Evolutionary conservation across 2,329 filamentous ascomycete genomes (phyloP), one percentile per base, ranked within the genome.

Genomic region (Pezicula radicicola): DNA sequence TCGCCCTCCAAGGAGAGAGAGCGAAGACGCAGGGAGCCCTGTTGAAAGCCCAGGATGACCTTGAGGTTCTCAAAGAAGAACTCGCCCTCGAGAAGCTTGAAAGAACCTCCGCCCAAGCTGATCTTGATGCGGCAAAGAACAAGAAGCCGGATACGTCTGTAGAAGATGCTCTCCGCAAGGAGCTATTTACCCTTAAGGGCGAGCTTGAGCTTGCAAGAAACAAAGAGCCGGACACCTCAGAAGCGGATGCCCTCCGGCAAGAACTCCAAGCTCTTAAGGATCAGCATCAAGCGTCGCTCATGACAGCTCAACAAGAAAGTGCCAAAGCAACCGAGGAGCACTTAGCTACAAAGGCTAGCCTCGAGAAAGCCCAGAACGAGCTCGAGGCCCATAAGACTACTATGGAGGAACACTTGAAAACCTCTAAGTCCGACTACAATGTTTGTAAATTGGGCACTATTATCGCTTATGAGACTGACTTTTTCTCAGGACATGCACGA

Each of bases 401-500:
- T 58, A 73, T 75, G 3, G 75, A 78, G 10, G 74, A 75, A 10
- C 76, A 75, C 64, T 62, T 72, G 48, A 81, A 82, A 75, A 60
- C 76, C 4, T 70, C 75, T 59, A 73, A 71, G 65, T 72, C 76
- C 21, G 78, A 82, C 60, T 75, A 76, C 8, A 74, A 76, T 75
- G 42, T 30, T 27, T 15, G 42, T 45, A 10, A 27, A 16, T 28
- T 12, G 13, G 25, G 4, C 13, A 75, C 73, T 64, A 62, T 72
- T 50, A 80, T 80, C 75, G 80, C 75, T n/a, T 72, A 77, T 44
- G 72, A 75, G 65, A 73, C 76, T n/a, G 80, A 84, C 64, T 84
- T 83, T 6, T 30, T n/a, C n/a, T 67, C 76, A 79, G 63, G 81
- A 84, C 56, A 78, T 86, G 71, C 79, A 82, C 63, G 81, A 86